Evolutionary conservation across 1,284 basidiomycete species (phyloP).

Genomic region (Pascua sp.): DNA sequence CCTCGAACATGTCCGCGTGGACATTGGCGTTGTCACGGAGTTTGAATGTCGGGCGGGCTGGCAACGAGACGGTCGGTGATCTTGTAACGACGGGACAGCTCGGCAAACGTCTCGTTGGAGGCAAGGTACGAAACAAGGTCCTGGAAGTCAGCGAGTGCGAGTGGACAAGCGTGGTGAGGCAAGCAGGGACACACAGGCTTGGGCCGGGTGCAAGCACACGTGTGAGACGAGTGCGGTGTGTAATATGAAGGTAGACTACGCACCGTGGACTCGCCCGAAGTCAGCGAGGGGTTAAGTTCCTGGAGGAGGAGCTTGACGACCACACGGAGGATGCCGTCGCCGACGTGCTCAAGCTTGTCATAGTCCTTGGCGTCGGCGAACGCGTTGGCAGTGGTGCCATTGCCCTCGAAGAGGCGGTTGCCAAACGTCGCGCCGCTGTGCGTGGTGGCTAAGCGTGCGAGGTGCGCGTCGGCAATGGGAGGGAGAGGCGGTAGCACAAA

Average conservation of each 20-base stretch:
- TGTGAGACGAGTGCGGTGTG: too few relatives aligned
- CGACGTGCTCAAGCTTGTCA: slow-evolving; percentile 46
- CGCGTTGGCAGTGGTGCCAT: slow-evolving; percentile 7
- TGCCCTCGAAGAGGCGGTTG: slow-evolving; percentile 5
- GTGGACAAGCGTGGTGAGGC: neutral
- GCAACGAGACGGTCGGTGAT: slow-evolving; percentile 26
- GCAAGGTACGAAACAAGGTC: slow-evolving; percentile 22
- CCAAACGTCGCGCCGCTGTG: slow-evolving; percentile 19
- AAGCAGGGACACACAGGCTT: too few relatives aligned
- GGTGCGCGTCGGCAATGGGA: slow-evolving; percentile 22
- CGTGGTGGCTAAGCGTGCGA: slow-evolving; percentile 23
- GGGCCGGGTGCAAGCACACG: too few relatives aligned
- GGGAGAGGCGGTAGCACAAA: slow-evolving; percentile 31
- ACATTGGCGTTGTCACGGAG: slow-evolving; percentile 22
- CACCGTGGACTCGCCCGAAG: slow-evolving; percentile 34
- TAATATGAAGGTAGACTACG: slow-evolving; percentile 5
- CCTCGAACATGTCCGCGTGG: slow-evolving; percentile 37
- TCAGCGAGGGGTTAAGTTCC: slow-evolving; percentile 34
- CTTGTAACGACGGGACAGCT: slow-evolving; percentile 29
- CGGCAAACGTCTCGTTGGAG: slow-evolving; percentile 28
- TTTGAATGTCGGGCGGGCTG: slow-evolving; percentile 9
- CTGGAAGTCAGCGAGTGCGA: slow-evolving; percentile 16
- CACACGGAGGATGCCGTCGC: slow-evolving; percentile 31
- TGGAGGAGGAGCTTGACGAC: slow-evolving; percentile 36
- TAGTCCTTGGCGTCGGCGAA: slow-evolving; percentile 21